Conservation (phyloP, 176 grass and related monocot genomes). For the Eragrostis curvula region DNA sequence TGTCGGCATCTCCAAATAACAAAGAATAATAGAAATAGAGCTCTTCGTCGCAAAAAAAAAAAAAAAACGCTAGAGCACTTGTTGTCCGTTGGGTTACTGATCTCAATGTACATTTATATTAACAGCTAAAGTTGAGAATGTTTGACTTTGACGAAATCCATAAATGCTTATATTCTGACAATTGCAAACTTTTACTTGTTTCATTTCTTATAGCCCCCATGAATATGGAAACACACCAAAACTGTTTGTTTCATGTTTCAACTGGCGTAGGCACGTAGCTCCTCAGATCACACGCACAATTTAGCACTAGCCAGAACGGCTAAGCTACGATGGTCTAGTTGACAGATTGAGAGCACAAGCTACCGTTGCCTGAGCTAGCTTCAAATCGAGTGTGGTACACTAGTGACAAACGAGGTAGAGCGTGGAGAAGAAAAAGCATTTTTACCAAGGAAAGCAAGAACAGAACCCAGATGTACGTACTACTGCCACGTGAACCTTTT, state of each 20-base stretch:
- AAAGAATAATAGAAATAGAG: neutral
- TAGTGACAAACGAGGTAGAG: neutral
- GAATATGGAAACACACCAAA: neutral
- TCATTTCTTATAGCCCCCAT: too few relatives aligned
- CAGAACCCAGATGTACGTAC: neutral
- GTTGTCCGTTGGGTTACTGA: too few relatives aligned
- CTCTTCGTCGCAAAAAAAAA: too few relatives aligned
- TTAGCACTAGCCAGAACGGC: neutral
- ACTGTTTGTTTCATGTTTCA: neutral
- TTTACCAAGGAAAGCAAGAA: neutral
- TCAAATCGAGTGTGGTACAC: neutral
- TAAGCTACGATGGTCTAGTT: neutral
- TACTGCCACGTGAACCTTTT: neutral
- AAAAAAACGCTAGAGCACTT: too few relatives aligned
- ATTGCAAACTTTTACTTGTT: too few relatives aligned
- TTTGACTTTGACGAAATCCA: too few relatives aligned
- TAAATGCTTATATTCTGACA: too few relatives aligned
- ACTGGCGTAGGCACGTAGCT: neutral
- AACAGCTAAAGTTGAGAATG: too few relatives aligned
- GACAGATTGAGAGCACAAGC: neutral
- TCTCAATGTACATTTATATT: too few relatives aligned
- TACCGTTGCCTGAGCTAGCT: neutral
- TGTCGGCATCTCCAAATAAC: neutral
- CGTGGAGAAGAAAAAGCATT: neutral
- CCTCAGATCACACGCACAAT: neutral